Conservation (phyloP, 2,329 filamentous ascomycete species). For the Trichoderma gracile region DNA sequence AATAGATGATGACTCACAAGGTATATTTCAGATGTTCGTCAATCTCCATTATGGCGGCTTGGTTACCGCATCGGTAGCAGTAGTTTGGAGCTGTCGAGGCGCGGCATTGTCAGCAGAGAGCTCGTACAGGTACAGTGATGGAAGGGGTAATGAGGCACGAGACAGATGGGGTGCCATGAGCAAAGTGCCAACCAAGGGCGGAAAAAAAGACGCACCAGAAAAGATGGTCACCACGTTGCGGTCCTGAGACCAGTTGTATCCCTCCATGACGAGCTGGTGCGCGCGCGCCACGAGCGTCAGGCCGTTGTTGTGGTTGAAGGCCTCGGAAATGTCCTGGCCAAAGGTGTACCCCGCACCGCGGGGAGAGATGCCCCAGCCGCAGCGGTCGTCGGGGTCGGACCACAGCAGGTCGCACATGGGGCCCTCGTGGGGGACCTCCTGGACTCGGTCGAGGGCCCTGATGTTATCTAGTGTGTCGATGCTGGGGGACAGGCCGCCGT, state of each 20-base stretch:
- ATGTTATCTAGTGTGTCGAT: constrained; percentile 97
- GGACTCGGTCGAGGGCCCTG: constrained; percentile 88
- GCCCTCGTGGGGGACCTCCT: constrained; percentile 97
- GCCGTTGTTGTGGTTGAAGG: constrained; percentile 99
- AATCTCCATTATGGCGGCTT: constrained; percentile 99
- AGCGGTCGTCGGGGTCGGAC: constrained; percentile 97
- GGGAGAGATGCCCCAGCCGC: constrained; percentile 93
- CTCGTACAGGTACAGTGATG: background rate
- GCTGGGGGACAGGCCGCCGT: constrained; percentile 93
- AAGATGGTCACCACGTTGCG: constrained; percentile 98
- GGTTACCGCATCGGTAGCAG: constrained; percentile 98
- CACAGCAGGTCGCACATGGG: constrained; percentile 98
- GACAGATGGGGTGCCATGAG: background rate
- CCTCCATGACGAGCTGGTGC: constrained; percentile 99
- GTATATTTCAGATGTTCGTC: constrained; percentile 99
- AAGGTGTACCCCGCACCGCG: constrained; percentile 95
- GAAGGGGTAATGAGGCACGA: background rate
- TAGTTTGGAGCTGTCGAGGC: constrained; percentile 72
- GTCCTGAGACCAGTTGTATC: constrained; percentile 99
- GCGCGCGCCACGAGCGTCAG: constrained; percentile 93
- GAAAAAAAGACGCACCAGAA: constrained; percentile 63
- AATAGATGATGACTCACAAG: constrained; percentile 62
- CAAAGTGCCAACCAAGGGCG: background rate
- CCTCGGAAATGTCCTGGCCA: constrained; percentile 95
- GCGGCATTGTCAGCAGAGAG: constrained; percentile 21